A percentile compares a stretch with the other conserved stretches of the same genome.
Conservation (phyloP, 768 basidiomycete genomes). For the Chiua virens region DNA sequence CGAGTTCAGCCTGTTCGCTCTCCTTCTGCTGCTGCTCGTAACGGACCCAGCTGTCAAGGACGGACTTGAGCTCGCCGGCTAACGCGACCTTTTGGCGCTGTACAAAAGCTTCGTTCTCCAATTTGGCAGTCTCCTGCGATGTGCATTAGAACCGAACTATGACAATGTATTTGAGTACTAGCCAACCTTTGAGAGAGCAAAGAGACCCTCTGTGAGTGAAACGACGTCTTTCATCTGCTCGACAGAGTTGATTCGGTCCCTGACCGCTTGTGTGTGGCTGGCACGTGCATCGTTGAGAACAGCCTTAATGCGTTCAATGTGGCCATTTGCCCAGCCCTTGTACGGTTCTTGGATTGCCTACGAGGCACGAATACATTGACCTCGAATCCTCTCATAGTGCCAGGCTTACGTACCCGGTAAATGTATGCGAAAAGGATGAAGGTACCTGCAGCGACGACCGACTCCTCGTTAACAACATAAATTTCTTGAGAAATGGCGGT, state of each 20-base stretch:
- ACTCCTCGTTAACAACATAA: conserved; percentile 97
- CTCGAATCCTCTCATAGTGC: background rate
- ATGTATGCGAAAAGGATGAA: conserved; percentile 81
- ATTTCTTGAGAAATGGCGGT: conserved; percentile 96
- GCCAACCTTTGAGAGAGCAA: conserved; percentile 84
- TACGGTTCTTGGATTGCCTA: conserved; percentile 85
- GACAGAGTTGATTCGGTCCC: conserved; percentile 89
- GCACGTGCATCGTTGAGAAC: conserved; percentile 80
- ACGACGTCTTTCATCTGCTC: conserved; percentile 96
- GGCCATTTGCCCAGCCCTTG: conserved; percentile 86
- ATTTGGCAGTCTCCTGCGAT: conserved; percentile 80
- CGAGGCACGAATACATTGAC: conserved; percentile 11
- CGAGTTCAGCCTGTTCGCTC: conserved; percentile 91
- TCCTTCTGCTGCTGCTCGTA: conserved; percentile 97
- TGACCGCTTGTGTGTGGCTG: conserved; percentile 91
- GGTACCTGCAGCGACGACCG: conserved; percentile 82
- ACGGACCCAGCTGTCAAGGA: conserved; percentile 97
- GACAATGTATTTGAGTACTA: no score
- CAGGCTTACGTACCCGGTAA: conserved; percentile 60
- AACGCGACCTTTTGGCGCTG: conserved; percentile 87
- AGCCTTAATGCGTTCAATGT: conserved; percentile 80
- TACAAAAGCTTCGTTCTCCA: conserved; percentile 88
- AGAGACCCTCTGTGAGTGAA: conserved; percentile 85
- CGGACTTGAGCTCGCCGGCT: conserved; percentile 86
- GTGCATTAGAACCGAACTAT: background rate